phyloP scores from a whole-genome alignment of 2,329 filamentous ascomycete genomes.

The Fusarium subtropicale region DNA sequence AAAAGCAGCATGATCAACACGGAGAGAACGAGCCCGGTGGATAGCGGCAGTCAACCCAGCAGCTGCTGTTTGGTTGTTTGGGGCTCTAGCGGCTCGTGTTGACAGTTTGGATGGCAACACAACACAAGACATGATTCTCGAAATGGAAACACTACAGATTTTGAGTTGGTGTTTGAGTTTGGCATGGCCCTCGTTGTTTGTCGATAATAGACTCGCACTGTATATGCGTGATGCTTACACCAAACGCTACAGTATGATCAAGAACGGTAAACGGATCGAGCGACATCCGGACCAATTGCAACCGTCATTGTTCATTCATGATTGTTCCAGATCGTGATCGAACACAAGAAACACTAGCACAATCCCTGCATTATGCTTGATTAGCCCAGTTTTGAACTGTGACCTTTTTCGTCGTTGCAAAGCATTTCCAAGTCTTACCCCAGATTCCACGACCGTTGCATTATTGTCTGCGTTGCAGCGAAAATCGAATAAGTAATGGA shows the following conservation, averaged over 20 bases:
- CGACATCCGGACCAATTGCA: constrained; percentile 30
- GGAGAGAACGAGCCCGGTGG: constrained; percentile 27
- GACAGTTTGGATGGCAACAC: constrained; percentile 2
- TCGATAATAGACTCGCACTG: constrained; percentile 22
- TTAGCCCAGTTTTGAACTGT: constrained; percentile 22
- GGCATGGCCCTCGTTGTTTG: neutral
- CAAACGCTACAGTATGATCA: constrained; percentile 22
- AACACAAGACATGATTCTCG: constrained; percentile 12
- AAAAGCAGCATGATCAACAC: constrained; percentile 29
- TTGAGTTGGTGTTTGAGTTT: constrained; percentile 13
- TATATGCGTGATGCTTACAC: neutral
- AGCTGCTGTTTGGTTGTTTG: constrained; percentile 18
- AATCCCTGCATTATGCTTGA: constrained; percentile 32
- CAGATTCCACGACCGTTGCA: constrained; percentile 32
- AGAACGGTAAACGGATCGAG: constrained; percentile 21
- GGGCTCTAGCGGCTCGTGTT: constrained; percentile 30
- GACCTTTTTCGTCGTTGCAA: neutral
- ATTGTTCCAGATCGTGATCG: constrained; percentile 37
- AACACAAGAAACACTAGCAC: constrained; percentile 21
- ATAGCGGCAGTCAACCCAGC: constrained; percentile 20
- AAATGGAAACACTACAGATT: constrained; percentile 29
- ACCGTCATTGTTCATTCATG: constrained; percentile 22
- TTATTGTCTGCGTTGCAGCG: constrained; percentile 11
- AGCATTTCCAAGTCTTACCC: constrained; percentile 26
- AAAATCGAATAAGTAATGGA: neutral